These are phyloP conservation scores for Leishmania major DNA, from an alignment of 208 protist genomes.

Conservation along the genomic window DNA sequence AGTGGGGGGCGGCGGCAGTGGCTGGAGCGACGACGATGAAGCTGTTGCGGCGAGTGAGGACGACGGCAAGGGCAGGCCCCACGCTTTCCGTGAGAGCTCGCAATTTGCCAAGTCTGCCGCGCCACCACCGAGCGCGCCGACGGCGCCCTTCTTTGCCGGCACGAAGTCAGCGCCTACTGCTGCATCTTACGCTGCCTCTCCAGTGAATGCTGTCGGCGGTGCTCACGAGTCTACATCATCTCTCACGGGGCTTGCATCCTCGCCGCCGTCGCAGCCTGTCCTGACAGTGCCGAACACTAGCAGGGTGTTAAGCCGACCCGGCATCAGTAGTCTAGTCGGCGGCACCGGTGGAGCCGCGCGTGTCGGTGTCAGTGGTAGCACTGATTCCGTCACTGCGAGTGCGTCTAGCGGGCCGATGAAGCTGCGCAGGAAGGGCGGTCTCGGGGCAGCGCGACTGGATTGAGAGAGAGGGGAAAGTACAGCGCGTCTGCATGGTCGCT, in stretches of 20 bases:
- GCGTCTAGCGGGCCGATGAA: conserved; percentile 43
- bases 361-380: not conserved
- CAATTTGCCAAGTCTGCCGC: not conserved
- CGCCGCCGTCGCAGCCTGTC: not conserved
- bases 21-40: conserved; percentile 25
- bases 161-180: not conserved
- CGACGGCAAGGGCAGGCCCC: not conserved
- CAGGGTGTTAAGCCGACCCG: not conserved
- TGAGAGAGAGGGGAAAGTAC: not conserved
- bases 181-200: not conserved
- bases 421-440: conserved; percentile 53
- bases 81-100: not conserved
- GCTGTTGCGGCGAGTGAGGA: not conserved
- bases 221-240: not conserved
- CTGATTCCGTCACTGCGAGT: not conserved
- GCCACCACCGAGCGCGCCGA: not conserved
- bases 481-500: not conserved
- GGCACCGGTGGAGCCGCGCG: not conserved
- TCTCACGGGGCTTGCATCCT: not conserved
- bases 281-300: not conserved
- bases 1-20: conserved; percentile 11
- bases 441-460: conserved; percentile 56
- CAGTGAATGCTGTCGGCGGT: not conserved
- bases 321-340: not conserved
- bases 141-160: conserved; percentile 5